Base-by-base conservation (phyloP, 2,329 filamentous ascomycete species). In the Laburnicola sp. region DNA sequence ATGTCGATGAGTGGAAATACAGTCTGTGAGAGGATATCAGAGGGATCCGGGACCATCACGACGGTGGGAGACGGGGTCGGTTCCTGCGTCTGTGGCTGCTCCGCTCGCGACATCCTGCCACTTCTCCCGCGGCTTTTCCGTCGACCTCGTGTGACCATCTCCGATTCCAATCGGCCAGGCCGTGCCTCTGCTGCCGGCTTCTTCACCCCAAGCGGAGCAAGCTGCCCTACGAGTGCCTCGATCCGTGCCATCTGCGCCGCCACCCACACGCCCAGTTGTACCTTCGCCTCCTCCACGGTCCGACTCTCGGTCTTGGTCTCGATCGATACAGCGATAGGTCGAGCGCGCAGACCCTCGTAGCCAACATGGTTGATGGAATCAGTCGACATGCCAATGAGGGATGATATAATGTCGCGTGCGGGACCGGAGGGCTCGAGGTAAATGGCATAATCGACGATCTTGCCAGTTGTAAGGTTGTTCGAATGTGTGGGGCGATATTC, bases 391-490 rank as follows among this genome's bases (percentile, higher is more conserved):
- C 42, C 25, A 27, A 59, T 44, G 22, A 58, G 34, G 42, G 49
- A 56, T 51, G 41, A 53, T 45, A 55, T 57, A 44, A 42, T 44
- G 22, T 58, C 51, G 48, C 42, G 51, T 37, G 47, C 46, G 9
- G 49, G 56, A 50, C 50, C 25, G 11, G 51, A 59, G 43, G 43
- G 51, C 32, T 53, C 47, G 49, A 57, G 54, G 45, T 45, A 43
- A 36, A 58, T 58, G 30, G 55, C 48, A 27, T 60, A 60, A 40
- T 58, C 53, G 21, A 60, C 48, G 37, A 60, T 56, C 53, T 60
- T 60, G 42, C 53, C 45, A 45, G 56, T 50, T 30, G 48, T 54
- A 42, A 59, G 53, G 37, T 40, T 44, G 38, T 41, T 36, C n/a
- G 50, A 58, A 53, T 53, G 50, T 27, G 50, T 53, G 32, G 50